These are phyloP conservation scores for Dentiscutata heterogama DNA, from an alignment of 371 early-diverging fungal genomes.

Conservation along the genomic window DNA sequence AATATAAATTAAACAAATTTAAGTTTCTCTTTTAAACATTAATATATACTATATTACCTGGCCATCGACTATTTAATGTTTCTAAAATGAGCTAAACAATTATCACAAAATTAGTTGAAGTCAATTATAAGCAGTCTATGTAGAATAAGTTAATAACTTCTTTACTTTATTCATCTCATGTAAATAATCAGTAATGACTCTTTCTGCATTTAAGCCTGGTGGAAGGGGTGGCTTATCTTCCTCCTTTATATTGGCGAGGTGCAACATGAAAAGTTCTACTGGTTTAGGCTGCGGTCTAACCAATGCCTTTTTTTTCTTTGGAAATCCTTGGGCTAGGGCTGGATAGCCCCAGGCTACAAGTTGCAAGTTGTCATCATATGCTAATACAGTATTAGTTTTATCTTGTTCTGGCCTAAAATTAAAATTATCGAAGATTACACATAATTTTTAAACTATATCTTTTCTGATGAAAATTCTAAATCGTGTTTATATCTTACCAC, in stretches of 20 bases:
- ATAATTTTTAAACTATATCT: too few relatives aligned
- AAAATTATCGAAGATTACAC: too few relatives aligned
- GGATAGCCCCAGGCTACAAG: constrained; percentile 41
- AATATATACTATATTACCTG: constrained; percentile 23
- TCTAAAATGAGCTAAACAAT: constrained; percentile 28
- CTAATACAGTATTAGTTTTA: constrained; percentile 39
- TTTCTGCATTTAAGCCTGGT: constrained; percentile 19
- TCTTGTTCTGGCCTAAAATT: constrained; percentile 12
- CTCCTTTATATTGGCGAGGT: constrained; percentile 16
- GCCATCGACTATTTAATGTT: constrained; percentile 41
- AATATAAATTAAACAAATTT: background rate
- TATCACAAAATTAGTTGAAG: background rate
- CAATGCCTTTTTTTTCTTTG: constrained; percentile 15
- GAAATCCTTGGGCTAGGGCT: constrained; percentile 34
- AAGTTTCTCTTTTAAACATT: background rate
- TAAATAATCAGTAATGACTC: constrained; percentile 45
- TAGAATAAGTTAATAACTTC: background rate
- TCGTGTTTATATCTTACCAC: too few relatives aligned
- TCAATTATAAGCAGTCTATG: background rate
- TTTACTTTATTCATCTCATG: constrained; percentile 44
- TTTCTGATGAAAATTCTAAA: too few relatives aligned
- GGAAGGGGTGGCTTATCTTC: constrained; percentile 36
- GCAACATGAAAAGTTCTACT: constrained; percentile 42
- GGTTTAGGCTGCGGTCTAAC: constrained; percentile 12
- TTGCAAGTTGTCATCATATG: constrained; percentile 42